Base-by-base conservation (phyloP, 768 basidiomycete species). In the Mycena sanguinolenta region DNA sequence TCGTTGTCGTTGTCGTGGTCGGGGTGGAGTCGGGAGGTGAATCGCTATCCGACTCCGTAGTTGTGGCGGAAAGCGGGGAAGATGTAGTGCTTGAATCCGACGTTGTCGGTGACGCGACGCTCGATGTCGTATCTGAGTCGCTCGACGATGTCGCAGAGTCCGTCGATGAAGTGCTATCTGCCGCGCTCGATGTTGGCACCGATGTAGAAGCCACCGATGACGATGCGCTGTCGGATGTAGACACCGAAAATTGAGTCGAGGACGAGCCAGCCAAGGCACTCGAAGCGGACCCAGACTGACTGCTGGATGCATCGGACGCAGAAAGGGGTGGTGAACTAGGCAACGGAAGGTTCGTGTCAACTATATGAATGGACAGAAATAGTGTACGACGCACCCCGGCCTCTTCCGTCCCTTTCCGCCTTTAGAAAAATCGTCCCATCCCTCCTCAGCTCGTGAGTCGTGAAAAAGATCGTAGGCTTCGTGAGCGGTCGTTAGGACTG, bases 301-400 rank as follows among this genome's bases (percentile, higher is more conserved):
- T 52, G 50, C 36, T 58, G 58, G 36, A 16, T 39, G 58, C 27
- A 52, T 52, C 50, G 27, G 36, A 58, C 58, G 36, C 58, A 23
- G 58, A 58, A 58, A 27, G 23, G 36, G n/a, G n/a, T 16, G 57
- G 21, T 38, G 34, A 58, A 58, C 57, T 58, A 38, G 38, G 58
- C 25, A 58, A 58, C 13, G 23, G 54, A 32, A 34, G 7, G 34
- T 55, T 32, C 21, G 21, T 58, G 58, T 58, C 58, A 58, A 42
- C 58, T 58, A 58, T 58, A 58, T 58, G 36, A 58, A 58, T 42
- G 42, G n/a, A 42, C 58, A 58, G 58, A 19, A 58, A 27, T 38
- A 28, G 27, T 23, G 12, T 23, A 58, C 57, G 42, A 58, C 58
- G 58, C 38, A 58, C 58, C 58, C 42, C 58, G 39, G 58, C 58